Conservation (phyloP, 2,329 filamentous ascomycete genomes). For the Cyphellophora europaea region DNA sequence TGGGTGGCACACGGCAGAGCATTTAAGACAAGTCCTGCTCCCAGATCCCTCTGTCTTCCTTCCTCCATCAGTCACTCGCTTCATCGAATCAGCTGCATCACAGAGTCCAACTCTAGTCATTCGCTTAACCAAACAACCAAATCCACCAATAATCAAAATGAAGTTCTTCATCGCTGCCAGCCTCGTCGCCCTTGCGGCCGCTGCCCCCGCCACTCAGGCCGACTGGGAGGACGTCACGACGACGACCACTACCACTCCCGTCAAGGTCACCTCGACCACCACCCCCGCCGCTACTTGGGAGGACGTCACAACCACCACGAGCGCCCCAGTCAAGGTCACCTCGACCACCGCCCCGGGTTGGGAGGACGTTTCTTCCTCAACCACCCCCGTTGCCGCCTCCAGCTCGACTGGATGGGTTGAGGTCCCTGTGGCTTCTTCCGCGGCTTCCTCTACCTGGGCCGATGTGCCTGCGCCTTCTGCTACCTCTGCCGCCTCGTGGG, state of each 20-base stretch:
- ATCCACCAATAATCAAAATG: constrained; percentile 1
- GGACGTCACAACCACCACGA: not conserved
- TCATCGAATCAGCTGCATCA: not conserved
- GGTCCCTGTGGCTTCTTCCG: too few relatives aligned
- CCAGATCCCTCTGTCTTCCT: not conserved
- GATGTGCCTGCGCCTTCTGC: not conserved
- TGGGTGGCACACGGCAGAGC: not conserved
- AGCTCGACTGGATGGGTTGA: too few relatives aligned
- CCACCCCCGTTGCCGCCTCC: not conserved
- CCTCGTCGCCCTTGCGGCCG: constrained; percentile 1
- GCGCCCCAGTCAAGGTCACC: not conserved
- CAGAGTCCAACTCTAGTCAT: constrained; percentile 1
- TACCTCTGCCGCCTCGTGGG: not conserved
- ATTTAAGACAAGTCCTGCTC: not conserved
- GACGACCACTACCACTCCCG: not conserved
- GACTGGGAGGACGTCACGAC: not conserved
- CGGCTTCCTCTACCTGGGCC: not conserved
- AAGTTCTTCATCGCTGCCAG: not conserved
- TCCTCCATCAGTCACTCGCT: not conserved
- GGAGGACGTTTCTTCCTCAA: too few relatives aligned
- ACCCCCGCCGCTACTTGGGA: not conserved
- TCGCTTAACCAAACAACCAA: constrained; percentile 1
- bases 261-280: not conserved
- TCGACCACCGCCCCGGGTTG: not conserved
- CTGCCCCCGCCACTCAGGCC: not conserved